Base-by-base conservation (phyloP, 1,284 basidiomycete species). In the Cryptococcus sp. region DNA sequence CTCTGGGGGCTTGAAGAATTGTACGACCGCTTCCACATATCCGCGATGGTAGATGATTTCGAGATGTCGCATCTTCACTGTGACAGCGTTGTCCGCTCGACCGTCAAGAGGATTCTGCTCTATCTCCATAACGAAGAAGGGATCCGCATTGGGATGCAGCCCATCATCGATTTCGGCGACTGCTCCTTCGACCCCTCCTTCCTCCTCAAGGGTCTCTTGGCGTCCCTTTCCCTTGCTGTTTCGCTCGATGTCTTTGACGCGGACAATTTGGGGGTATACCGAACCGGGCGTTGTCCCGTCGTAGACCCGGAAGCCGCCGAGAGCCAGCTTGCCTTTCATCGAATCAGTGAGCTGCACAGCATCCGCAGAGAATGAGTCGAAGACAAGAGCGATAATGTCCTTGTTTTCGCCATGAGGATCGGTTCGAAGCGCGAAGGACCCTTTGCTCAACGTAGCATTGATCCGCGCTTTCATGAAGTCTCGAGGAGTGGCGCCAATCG, bases 31-130 rank as follows among this genome's bases (percentile, higher is more conserved):
- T 80, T 99, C 95, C 44, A 99, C 84, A 75, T 97, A 99, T 39
- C 91, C 90, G 69, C 84, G 87, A 75, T 99, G 93, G 73, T 99
- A 99, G 57, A 99, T 91, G 67, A 99, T 91, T 79, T 99, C 95
- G 87, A 97, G 90, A 70, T 95, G 92, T 6, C 93, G 86, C 89
- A 99, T 92, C 59, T 87, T 88, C 54, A 97, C 86, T 6, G 89
- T 90, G 56, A 99, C 80, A 0, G 89, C 93, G 70, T 86, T 96
- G 76, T 99, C 95, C 39, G 97, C 94, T 47, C 92, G 87, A 54
- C 89, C 88, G 76, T 98, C 93, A 45, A 98, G 81, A 8, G 96
- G 97, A 67, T 93, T 94, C 60, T 88, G 87, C 80, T 99, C 97
- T 67, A 94, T 91, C 72, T 90, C 91, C 70, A 96, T 80, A 67